These are phyloP conservation scores for Phytopythium mirpurense DNA, from an alignment of 352 stramenopile species.

Conservation along the genomic window DNA sequence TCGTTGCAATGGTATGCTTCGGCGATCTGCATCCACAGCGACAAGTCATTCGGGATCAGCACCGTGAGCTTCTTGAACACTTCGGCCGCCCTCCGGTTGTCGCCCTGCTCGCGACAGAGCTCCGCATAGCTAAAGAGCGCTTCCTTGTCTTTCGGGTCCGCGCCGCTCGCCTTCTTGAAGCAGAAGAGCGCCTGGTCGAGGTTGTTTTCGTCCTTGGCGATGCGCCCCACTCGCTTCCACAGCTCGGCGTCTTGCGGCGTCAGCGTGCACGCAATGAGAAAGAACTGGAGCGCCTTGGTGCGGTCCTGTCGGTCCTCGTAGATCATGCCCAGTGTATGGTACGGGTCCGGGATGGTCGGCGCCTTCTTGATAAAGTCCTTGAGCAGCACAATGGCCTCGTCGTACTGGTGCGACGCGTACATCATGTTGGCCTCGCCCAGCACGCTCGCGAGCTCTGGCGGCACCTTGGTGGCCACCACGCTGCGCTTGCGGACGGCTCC, in stretches of 20 bases:
- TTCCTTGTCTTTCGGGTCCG: conserved; percentile 77
- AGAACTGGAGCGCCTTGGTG: conserved; percentile 82
- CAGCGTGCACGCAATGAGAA: conserved; percentile 79
- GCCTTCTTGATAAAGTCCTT: conserved; percentile 90
- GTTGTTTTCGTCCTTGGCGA: conserved; percentile 85
- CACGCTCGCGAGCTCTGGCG: conserved; percentile 69
- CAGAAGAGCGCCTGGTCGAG: conserved; percentile 82
- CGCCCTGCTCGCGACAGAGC: conserved; percentile 68
- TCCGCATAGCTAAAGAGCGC: conserved; percentile 79
- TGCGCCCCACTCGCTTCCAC: conserved; percentile 81
- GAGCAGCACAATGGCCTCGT: conserved; percentile 70
- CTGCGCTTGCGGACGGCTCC: conserved; percentile 38
- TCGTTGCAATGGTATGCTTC: conserved; percentile 86
- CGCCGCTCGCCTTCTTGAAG: conserved; percentile 80
- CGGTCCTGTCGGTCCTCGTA: conserved; percentile 81
- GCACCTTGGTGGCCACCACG: conserved; percentile 71
- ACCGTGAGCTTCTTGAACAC: conserved; percentile 79
- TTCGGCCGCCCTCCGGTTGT: conserved; percentile 73
- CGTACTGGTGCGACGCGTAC: conserved; percentile 84
- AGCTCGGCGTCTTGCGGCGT: conserved; percentile 77
- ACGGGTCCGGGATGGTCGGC: conserved; percentile 81
- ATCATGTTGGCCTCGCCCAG: conserved; percentile 83
- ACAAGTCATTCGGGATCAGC: conserved; percentile 65
- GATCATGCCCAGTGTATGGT: conserved; percentile 85
- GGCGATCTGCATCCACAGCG: conserved; percentile 83